These are phyloP conservation scores for Aegilops speltoides DNA, from an alignment of 176 grass and related monocot genomes.

Conservation along the genomic window DNA sequence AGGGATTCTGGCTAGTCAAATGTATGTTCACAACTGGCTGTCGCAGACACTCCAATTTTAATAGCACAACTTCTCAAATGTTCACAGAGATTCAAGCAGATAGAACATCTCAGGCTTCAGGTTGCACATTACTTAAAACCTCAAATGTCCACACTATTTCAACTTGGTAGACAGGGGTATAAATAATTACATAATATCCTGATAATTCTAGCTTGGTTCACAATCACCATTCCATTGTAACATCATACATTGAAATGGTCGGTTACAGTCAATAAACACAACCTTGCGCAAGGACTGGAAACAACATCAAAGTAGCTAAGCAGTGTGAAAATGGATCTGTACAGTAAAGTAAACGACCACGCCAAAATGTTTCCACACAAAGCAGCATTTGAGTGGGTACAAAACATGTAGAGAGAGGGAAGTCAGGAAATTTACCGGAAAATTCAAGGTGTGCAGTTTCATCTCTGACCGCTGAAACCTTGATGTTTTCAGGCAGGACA, in stretches of 20 bases:
- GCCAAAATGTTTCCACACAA: not conserved
- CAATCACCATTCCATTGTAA: not conserved
- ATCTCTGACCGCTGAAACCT: slow-evolving; percentile 61
- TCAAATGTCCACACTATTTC: not conserved
- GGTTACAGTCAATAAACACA: not conserved
- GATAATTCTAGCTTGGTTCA: not conserved
- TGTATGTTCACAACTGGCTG: not conserved
- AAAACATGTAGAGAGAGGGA: not conserved
- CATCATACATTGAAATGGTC: not conserved
- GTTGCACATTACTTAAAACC: not conserved
- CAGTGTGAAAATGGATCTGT: not conserved
- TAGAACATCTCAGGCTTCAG: not conserved
- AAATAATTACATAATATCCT: not conserved
- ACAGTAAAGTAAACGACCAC: not conserved
- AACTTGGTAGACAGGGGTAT: not conserved
- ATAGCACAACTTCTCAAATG: not conserved
- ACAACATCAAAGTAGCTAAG: not conserved
- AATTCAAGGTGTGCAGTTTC: slow-evolving; percentile 43
- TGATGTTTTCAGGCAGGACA: slow-evolving; percentile 77
- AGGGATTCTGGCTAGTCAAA: not conserved
- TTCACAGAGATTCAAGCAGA: not conserved
- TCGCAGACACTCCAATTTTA: not conserved
- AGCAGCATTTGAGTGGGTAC: not conserved
- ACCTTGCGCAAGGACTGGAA: not conserved
- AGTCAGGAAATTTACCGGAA: slow-evolving; percentile 48